phyloP scores from a whole-genome alignment of 129 eudicot genomes.

The Artemisia annua region DNA sequence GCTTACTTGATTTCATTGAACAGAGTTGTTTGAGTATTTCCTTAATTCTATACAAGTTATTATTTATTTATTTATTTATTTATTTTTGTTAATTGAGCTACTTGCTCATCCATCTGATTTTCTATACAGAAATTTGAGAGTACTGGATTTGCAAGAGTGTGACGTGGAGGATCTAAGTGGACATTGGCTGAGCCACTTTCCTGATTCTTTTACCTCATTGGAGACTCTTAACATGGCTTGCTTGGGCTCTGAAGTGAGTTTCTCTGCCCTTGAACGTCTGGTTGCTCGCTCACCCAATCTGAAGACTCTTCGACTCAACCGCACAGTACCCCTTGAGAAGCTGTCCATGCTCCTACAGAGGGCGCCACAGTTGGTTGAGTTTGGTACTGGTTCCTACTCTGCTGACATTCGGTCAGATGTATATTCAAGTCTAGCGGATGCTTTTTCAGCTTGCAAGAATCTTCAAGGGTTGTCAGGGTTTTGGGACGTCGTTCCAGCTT shows the following conservation, averaged over 20 bases:
- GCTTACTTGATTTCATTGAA: too few relatives aligned
- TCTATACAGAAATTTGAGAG: conserved; percentile 61
- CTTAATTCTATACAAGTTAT: too few relatives aligned
- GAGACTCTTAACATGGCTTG: conserved; percentile 78
- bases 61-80: too few relatives aligned
- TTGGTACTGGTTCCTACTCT: conserved; percentile 75
- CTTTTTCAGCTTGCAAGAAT: conserved; percentile 72
- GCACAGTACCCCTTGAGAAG: conserved; percentile 77
- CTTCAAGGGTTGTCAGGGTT: conserved; percentile 79
- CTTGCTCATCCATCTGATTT: too few relatives aligned
- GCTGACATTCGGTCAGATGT: conserved; percentile 67
- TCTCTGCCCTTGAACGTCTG: conserved; percentile 78
- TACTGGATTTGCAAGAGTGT: conserved; percentile 77
- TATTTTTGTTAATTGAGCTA: too few relatives aligned
- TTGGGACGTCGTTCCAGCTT: conserved; percentile 86
- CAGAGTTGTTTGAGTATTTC: too few relatives aligned
- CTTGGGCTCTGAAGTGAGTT: conserved; percentile 62
- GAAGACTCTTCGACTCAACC: conserved; percentile 73
- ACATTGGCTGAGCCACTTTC: conserved; percentile 89
- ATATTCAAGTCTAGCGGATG: conserved; percentile 45
- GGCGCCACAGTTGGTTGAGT: conserved; percentile 78
- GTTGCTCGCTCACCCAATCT: conserved; percentile 76
- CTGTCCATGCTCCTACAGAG: conserved; percentile 52
- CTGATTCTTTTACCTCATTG: conserved; percentile 67
- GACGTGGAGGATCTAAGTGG: conserved; percentile 92